Evolutionary conservation across 1,284 basidiomycete species (phyloP), one percentile per base, ranked within the genome.

Genomic region (Meripilus lineatus): DNA sequence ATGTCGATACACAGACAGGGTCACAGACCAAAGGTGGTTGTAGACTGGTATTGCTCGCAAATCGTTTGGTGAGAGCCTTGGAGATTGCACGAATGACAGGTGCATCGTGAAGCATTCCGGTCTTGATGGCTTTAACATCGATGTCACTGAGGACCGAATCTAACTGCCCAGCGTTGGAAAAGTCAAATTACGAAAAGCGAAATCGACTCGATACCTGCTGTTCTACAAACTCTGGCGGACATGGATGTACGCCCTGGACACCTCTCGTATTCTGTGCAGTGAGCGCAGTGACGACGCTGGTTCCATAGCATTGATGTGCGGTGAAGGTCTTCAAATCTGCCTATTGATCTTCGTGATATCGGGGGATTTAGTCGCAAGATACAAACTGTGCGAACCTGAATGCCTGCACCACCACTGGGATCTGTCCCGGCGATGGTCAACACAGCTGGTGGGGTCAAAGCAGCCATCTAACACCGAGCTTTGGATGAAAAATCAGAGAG

Each of bases 1-100:
- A 93, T 0, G 93, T 96, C 2, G 91, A 93, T 1, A 97, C 89
- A 63, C 88, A 94, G 18, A 98, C 93, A 0, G 94, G 93, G 61
- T 95, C 92, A 50, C 89, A 80, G 21, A 94, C 77, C 14, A 92
- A 65, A 8, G 76, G 75, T 0, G 78, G 79, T 2, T 71, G 37
- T 17, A 18, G 23, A 11, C 36, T 33, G 10, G 49, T 43, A 7
- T 44, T 51, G 7, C 38, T 44, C 8, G 47, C 34, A 57, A 70
- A 75, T 51, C 67, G 63, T 2, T 51, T 41, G 42, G 59, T 70
- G 38, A 88, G 67, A 5, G 71, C 66, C 5, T 60, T 51, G 0
- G 72, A 69, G 2, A 83, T 68, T 0, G 70, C 65, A 15, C 57
- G 65, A 4, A 70, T 69, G 32, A 66, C 74, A 2, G 64, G 67